Conservation (phyloP, 2,329 filamentous ascomycete genomes). For the Fusarium xyrophilum region DNA sequence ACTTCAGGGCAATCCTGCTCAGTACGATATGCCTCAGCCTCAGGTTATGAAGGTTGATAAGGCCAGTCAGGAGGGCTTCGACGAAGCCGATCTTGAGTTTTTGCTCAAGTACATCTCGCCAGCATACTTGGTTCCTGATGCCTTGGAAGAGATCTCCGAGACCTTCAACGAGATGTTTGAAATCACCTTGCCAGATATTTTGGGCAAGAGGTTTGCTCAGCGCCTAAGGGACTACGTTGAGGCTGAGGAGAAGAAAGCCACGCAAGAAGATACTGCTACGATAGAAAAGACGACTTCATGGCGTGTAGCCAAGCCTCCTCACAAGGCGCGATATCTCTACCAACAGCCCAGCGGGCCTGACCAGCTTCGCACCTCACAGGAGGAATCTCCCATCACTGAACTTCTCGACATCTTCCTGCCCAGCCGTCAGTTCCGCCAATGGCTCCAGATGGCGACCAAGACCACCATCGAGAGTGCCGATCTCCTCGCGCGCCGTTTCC, state of each 20-base stretch:
- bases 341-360: constrained; percentile 61
- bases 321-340: constrained; percentile 95
- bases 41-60: constrained; percentile 58
- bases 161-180: constrained; percentile 84
- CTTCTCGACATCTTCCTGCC: constrained; percentile 84
- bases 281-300: constrained; percentile 68
- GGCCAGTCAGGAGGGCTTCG: constrained; percentile 64
- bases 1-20: constrained; percentile 87
- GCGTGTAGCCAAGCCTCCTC: constrained; percentile 84
- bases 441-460: constrained; percentile 84
- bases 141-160: constrained; percentile 79
- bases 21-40: constrained; percentile 81
- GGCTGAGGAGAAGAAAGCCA: constrained; percentile 61
- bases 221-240: constrained; percentile 76
- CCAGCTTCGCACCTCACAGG: constrained; percentile 47
- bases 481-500: constrained; percentile 84
- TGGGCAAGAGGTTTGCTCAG: constrained; percentile 78
- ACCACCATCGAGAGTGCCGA: constrained; percentile 76
- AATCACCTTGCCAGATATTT: constrained; percentile 79
- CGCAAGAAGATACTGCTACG: constrained; percentile 57
- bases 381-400: constrained; percentile 71
- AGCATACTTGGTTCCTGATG: constrained; percentile 90
- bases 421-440: constrained; percentile 84
- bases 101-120: constrained; percentile 89
- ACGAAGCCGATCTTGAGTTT: constrained; percentile 85